Base-by-base conservation (phyloP, 2,329 filamentous ascomycete genomes). In the Colletotrichum tropicicola region DNA sequence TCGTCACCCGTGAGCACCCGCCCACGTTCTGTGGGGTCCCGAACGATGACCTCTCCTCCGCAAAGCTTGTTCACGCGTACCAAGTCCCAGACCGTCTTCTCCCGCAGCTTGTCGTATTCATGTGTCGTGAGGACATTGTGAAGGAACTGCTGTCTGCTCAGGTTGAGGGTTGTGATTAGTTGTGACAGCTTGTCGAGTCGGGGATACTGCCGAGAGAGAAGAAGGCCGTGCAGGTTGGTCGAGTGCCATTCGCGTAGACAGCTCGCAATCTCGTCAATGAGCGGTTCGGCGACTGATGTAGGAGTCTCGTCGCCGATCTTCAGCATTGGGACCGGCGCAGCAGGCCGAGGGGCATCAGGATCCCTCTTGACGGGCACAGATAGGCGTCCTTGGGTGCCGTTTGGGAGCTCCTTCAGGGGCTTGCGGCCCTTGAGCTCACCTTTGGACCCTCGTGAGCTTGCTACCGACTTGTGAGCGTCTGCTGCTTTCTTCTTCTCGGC, bases 181-280 rank as follows among this genome's bases (percentile, higher is more conserved):
- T 87, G 86, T 2, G 93, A 92, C 75, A 98, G 89, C 68, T 91
- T 89, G 71, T 97, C 93, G 59, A 99, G 82, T 58, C 90, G 87
- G 52, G 86, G 82, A 78, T 99, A 99, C 75, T 94, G 89, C 65
- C 93, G 88, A 19, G 89, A 89, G 8, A 99, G 86, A 1, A 99
- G 85, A 23, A 98, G 84, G 75, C 97, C 93, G 79, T 99, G 97
- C 15, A 99, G 85, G 74, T 98, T 97, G 17, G 94, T 97, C 19
- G 96, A 97, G 80, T 99, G 95, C 97, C 96, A 99, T 85, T 99
- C 96, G 71, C 96, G 89, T 68, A 99, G 81, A 75, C 96, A 99
- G 4, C 94, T 98, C 13, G 96, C 94, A 71, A 99, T 98, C 77
- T 99, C 96, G 78, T 99, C 96, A 23, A 99, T 94, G 66, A 99